Conservation (phyloP, 345 rosid genomes). For the Camelina laxa region DNA sequence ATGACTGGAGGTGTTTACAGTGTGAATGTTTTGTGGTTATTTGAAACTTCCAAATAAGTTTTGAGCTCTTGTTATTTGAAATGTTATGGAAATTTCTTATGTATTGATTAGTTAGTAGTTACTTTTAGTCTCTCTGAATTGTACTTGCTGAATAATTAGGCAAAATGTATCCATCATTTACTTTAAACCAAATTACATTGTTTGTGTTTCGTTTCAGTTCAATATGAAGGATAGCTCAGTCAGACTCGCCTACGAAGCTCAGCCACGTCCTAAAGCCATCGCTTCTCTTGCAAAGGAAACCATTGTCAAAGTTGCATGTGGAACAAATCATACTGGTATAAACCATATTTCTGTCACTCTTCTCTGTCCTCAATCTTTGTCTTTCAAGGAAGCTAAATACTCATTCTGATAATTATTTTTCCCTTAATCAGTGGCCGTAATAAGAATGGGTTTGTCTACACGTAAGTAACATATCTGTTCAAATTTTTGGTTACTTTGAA, state of each 20-base stretch:
- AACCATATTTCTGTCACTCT: slow-evolving; percentile 12
- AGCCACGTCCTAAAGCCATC: slow-evolving; percentile 88
- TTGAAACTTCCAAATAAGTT: no score
- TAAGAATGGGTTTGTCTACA: slow-evolving; percentile 88
- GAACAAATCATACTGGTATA: slow-evolving; percentile 92
- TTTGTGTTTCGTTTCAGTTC: slow-evolving; percentile 53
- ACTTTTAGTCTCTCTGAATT: not conserved
- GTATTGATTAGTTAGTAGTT: slow-evolving; percentile 6
- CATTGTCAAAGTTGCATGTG: slow-evolving; percentile 94
- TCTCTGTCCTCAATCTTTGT: not conserved
- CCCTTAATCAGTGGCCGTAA: slow-evolving; percentile 76
- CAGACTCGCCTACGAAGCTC: slow-evolving; percentile 90
- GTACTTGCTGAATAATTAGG: slow-evolving; percentile 8
- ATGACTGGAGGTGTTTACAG: slow-evolving; percentile 6
- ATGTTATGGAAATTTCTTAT: not conserved
- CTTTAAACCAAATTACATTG: slow-evolving; percentile 6
- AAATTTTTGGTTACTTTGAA: not conserved
- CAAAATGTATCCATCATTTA: not conserved
- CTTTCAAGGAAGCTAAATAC: slow-evolving; percentile 6
- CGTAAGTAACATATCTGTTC: slow-evolving; percentile 59
- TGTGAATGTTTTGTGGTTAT: slow-evolving; percentile 1
- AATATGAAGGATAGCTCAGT: slow-evolving; percentile 95
- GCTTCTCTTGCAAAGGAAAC: slow-evolving; percentile 77
- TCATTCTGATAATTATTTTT: slow-evolving; percentile 23
- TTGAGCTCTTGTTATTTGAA: no score